Conservation (phyloP, 257 asterid genomes). For the Solanum appendiculatum region DNA sequence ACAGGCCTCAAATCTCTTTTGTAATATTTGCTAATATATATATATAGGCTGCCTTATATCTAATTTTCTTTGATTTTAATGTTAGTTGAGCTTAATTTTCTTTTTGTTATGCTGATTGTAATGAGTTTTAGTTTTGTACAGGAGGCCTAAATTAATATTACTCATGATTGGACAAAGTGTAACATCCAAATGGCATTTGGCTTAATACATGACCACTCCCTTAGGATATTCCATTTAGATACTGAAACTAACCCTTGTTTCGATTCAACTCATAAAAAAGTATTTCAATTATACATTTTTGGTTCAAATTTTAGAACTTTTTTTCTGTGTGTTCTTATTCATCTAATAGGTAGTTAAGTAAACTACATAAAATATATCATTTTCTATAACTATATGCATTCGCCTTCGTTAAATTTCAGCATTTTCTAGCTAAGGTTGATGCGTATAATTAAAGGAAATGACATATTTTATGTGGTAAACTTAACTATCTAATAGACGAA, state of each 20-base stretch:
- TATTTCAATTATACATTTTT: too few species aligned
- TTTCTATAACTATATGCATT: too few species aligned
- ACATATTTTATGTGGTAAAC: too few species aligned
- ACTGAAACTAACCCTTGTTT: neutral
- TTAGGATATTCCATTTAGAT: neutral
- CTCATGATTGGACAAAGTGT: neutral
- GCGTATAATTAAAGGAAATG: too few species aligned
- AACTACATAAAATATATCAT: too few species aligned
- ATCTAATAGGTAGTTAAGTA: too few species aligned
- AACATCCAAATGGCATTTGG: neutral
- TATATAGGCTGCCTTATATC: neutral
- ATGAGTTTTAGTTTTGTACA: neutral
- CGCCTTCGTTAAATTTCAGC: too few species aligned
- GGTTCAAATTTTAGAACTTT: too few species aligned
- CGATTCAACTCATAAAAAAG: too few species aligned
- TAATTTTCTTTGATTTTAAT: neutral
- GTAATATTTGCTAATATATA: neutral
- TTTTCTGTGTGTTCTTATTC: too few species aligned
- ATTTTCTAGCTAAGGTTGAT: too few species aligned
- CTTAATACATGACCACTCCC: neutral
- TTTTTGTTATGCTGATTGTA: neutral
- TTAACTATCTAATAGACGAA: too few species aligned
- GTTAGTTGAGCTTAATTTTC: neutral
- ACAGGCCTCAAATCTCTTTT: neutral
- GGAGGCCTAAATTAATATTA: neutral